Evolutionary conservation across 495 filamentous ascomycete species (phyloP).

Genomic region (Pyronema domesticum): DNA sequence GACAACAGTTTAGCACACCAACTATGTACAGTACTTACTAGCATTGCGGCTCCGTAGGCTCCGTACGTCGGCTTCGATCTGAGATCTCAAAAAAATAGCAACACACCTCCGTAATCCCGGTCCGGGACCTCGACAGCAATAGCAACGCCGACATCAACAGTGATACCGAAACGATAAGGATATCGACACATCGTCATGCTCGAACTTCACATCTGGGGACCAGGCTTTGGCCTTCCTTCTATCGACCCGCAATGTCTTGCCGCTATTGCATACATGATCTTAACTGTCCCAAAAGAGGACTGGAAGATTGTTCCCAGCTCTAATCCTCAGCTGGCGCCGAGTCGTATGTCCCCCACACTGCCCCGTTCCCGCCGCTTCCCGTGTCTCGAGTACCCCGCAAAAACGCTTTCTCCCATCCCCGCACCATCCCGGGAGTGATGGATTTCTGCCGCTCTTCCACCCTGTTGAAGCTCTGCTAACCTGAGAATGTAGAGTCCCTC

Average conservation of each 20-base stretch:
- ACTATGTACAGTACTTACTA: too few species aligned
- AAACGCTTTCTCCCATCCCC: not conserved
- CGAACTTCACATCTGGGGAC: slow-evolving; percentile 82
- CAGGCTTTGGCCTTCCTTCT: slow-evolving; percentile 70
- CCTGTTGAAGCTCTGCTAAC: not conserved
- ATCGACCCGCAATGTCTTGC: slow-evolving; percentile 79
- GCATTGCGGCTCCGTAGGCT: not conserved
- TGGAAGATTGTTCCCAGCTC: slow-evolving; percentile 66
- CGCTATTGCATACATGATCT: slow-evolving; percentile 49
- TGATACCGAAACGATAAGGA: not conserved
- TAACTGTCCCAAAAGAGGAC: slow-evolving; percentile 36
- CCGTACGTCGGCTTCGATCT: slow-evolving; percentile 7
- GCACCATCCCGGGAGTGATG: not conserved
- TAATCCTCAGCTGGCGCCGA: slow-evolving; percentile 56
- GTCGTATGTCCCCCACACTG: slow-evolving; percentile 34
- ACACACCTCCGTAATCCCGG: not conserved
- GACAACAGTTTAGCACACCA: too few species aligned
- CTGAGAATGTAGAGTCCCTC: slow-evolving; percentile 40
- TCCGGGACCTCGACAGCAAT: not conserved
- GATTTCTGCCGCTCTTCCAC: too few species aligned
- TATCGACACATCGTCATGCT: slow-evolving; percentile 28
- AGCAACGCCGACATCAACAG: not conserved
- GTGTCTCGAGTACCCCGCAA: slow-evolving; percentile 1
- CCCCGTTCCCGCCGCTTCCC: not conserved
- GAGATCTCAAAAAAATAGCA: slow-evolving; percentile 7